Conservation (phyloP, 805 yeast genomes). For the Candida bentonensis region DNA sequence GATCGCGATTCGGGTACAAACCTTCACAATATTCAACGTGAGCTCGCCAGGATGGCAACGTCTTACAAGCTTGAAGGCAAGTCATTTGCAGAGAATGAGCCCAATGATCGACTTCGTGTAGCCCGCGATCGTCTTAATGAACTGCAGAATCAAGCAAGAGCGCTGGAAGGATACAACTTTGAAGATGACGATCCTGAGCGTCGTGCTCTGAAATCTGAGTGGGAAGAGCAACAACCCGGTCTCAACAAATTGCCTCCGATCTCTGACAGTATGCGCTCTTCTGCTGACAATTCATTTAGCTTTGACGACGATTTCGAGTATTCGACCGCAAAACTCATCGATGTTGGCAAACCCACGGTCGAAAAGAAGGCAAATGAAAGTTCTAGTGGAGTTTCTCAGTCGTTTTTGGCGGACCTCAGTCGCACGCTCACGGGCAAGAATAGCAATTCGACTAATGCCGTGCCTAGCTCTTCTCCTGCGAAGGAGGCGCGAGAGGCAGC, state of each 20-base stretch:
- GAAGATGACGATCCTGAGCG: constrained; percentile 40
- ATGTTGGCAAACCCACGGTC: not conserved
- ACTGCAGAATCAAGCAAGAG: constrained; percentile 71
- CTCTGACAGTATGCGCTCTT: not conserved
- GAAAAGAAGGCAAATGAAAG: not conserved
- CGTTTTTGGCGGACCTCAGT: not conserved
- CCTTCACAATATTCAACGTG: not conserved
- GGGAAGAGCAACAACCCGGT: not conserved
- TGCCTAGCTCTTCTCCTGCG: constrained; percentile 1
- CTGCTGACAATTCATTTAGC: not conserved
- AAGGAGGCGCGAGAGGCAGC: constrained; percentile 1
- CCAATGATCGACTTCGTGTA: constrained; percentile 59
- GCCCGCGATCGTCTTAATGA: constrained; percentile 75
- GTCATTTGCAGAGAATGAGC: constrained; percentile 39
- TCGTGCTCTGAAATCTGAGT: not conserved
- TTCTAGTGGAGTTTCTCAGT: not conserved
- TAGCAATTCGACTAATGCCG: not conserved
- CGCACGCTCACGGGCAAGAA: not conserved
- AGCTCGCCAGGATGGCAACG: not conserved
- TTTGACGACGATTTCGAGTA: constrained; percentile 1
- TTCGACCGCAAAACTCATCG: constrained; percentile 1
- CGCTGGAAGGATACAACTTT: constrained; percentile 75
- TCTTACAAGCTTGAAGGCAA: not conserved
- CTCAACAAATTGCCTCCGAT: not conserved
- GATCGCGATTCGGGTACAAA: constrained; percentile 2